phyloP scores from a whole-genome alignment of 495 filamentous ascomycete species.

The Daldinia vernicosa region DNA sequence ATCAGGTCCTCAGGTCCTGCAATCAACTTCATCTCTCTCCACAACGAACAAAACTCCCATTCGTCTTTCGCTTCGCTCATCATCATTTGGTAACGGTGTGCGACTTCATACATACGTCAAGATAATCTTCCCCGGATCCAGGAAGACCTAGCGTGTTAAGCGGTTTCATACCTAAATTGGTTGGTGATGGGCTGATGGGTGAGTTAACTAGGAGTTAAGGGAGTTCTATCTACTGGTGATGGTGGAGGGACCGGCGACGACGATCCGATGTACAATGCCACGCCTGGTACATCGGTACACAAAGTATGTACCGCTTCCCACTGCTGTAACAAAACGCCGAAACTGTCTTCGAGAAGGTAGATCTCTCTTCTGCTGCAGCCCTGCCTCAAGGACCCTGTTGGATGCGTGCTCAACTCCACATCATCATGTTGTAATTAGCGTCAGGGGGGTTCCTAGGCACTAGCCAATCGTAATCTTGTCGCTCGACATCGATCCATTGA shows the following conservation, averaged over 20 bases:
- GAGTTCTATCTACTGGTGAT: not conserved
- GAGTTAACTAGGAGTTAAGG: constrained; percentile 2
- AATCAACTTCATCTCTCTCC: constrained; percentile 36
- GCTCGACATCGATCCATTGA: constrained; percentile 44
- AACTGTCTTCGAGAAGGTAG: constrained; percentile 42
- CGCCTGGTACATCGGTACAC: constrained; percentile 6
- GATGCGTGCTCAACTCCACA: constrained; percentile 40
- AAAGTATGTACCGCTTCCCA: constrained; percentile 2
- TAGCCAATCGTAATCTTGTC: constrained; percentile 41
- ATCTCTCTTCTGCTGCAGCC: constrained; percentile 44
- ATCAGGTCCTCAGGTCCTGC: constrained; percentile 45
- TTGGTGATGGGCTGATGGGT: not conserved
- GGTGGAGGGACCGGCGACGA: constrained; percentile 5
- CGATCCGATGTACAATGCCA: constrained; percentile 9
- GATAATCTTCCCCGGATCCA: constrained; percentile 45
- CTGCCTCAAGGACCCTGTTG: constrained; percentile 40
- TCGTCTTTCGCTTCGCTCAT: constrained; percentile 37
- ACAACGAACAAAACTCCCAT: constrained; percentile 30
- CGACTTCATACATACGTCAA: constrained; percentile 40
- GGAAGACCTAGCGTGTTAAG: constrained; percentile 29
- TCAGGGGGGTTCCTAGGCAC: constrained; percentile 34
- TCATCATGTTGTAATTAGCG: constrained; percentile 43
- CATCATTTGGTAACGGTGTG: constrained; percentile 41
- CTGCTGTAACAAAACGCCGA: constrained; percentile 36
- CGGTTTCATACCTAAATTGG: constrained; percentile 25